Evolutionary conservation across 495 filamentous ascomycete species (phyloP), one percentile per base, ranked within the genome.

Genomic region (Durotheca rogersii): DNA sequence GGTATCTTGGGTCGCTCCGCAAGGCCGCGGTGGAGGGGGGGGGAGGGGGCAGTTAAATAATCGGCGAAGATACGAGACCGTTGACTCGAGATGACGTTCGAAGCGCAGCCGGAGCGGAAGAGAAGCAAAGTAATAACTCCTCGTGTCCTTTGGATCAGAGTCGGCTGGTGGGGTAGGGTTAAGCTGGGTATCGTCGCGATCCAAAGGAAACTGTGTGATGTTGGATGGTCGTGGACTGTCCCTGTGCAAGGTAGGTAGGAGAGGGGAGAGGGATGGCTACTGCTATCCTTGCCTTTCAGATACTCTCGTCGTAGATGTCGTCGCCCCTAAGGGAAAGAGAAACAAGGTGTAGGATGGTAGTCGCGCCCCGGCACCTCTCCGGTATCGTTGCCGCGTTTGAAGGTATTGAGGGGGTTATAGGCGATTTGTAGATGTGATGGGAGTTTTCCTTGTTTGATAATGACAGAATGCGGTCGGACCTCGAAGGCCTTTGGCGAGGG

Each of bases 31-130:
- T 16, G 21, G 44, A 16, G 16, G 44, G 33, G 41, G 16, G 18
- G 44, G 16, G 19, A 12, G 32, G 5, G 29, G 17, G 33, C 16
- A 32, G n/a, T 19, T 9, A 7, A 44, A 47, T 16, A 35, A 27
- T 31, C 14, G 17, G 31, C 40, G 17, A 4, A 25, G 29, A 7
- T 4, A 45, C 23, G 23, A 7, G 20, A 35, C 4, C 16, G 49
- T 44, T 15, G 44, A 46, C 39, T 49, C 33, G 55, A 12, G 48
- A 53, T 53, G 50, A 53, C 50, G 50, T 53, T 52, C 43, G 40
- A 58, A 32, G 20, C 15, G 16, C 7, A 18, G 33, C 30, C 7
- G 27, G 34, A 35, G 35, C 25, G 45, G 38, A 46, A 53, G 50
- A 41, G 50, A 41, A 46, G 19, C 17, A 27, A 27, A 9, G 4